Percentiles rank a stretch among this genome's conserved stretches.
These are phyloP conservation scores for Pseudogymnoascus sp. DNA, from an alignment of 2,329 filamentous ascomycete genomes.

Conservation along the genomic window DNA sequence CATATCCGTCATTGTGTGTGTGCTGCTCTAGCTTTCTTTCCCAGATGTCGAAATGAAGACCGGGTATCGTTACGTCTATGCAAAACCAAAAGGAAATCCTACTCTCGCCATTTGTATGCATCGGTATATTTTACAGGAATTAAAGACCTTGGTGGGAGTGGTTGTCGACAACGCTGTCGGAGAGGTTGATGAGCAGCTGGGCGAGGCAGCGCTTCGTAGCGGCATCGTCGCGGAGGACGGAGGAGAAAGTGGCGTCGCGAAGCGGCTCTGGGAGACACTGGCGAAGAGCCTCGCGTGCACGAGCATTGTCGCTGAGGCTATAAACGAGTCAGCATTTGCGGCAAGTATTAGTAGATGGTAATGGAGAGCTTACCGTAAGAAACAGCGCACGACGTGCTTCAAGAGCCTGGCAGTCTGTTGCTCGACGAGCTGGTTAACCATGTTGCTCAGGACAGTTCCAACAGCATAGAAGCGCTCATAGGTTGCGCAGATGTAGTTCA, in stretches of 20 bases:
- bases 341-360: not conserved
- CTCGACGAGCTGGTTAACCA: slow-evolving; percentile 96
- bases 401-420: slow-evolving; percentile 92
- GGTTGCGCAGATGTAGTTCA: slow-evolving; percentile 97
- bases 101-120: slow-evolving; percentile 18
- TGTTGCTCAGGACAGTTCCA: slow-evolving; percentile 93
- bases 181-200: slow-evolving; percentile 94
- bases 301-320: slow-evolving; percentile 90
- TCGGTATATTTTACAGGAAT: slow-evolving; percentile 25
- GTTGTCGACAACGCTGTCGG: slow-evolving; percentile 64
- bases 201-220: slow-evolving; percentile 95
- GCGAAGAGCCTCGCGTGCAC: slow-evolving; percentile 85
- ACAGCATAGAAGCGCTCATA: slow-evolving; percentile 98
- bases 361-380: slow-evolving; percentile 62
- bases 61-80: slow-evolving; percentile 30
- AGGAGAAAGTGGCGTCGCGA: slow-evolving; percentile 95
- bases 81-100: slow-evolving; percentile 27
- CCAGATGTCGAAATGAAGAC: slow-evolving; percentile 22
- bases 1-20: slow-evolving; percentile 7
- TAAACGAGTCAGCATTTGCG: slow-evolving; percentile 16
- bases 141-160: slow-evolving; percentile 27
- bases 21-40: slow-evolving; percentile 11
- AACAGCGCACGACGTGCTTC: slow-evolving; percentile 96
- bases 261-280: slow-evolving; percentile 97
- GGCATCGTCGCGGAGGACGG: slow-evolving; percentile 90